phyloP scores from a whole-genome alignment of 2,329 filamentous ascomycete genomes.

The Colletotrichum noveboracense region DNA sequence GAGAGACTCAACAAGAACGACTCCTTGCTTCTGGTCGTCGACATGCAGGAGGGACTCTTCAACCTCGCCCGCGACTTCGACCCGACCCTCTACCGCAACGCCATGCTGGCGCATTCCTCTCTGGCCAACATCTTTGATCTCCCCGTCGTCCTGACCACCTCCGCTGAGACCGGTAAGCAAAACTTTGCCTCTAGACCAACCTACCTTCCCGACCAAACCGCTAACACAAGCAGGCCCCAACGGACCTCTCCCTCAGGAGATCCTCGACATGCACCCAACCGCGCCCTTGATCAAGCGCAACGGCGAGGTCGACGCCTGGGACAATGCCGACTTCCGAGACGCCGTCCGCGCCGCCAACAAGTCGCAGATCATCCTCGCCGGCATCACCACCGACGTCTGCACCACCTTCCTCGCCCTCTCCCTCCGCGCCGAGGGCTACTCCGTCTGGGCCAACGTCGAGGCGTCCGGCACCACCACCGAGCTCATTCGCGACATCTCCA shows the following conservation, averaged over 20 bases:
- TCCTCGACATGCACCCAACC: constrained; percentile 69
- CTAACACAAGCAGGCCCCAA: constrained; percentile 61
- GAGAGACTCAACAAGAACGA: constrained; percentile 40
- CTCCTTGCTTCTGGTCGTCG: constrained; percentile 39
- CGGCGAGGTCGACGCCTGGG: constrained; percentile 80
- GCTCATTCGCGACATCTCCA: constrained; percentile 67
- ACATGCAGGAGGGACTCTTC: constrained; percentile 42
- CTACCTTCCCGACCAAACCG: not conserved
- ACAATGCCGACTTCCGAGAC: constrained; percentile 70
- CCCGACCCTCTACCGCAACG: constrained; percentile 67
- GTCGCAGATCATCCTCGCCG: constrained; percentile 73
- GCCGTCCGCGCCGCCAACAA: constrained; percentile 70
- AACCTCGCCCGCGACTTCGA: constrained; percentile 68
- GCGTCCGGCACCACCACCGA: constrained; percentile 70
- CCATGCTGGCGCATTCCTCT: constrained; percentile 71
- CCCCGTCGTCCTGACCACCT: constrained; percentile 74
- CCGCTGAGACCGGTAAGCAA: constrained; percentile 58
- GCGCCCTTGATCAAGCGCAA: constrained; percentile 70
- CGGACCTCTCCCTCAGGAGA: constrained; percentile 72
- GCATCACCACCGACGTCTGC: constrained; percentile 79
- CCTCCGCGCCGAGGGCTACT: constrained; percentile 72
- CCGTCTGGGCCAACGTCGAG: constrained; percentile 76
- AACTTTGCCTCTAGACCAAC: rapidly evolving
- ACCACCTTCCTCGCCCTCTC: constrained; percentile 77
- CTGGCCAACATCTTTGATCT: constrained; percentile 70